phyloP scores from a whole-genome alignment of 2,329 filamentous ascomycete genomes.

The Fusarium setosum region DNA sequence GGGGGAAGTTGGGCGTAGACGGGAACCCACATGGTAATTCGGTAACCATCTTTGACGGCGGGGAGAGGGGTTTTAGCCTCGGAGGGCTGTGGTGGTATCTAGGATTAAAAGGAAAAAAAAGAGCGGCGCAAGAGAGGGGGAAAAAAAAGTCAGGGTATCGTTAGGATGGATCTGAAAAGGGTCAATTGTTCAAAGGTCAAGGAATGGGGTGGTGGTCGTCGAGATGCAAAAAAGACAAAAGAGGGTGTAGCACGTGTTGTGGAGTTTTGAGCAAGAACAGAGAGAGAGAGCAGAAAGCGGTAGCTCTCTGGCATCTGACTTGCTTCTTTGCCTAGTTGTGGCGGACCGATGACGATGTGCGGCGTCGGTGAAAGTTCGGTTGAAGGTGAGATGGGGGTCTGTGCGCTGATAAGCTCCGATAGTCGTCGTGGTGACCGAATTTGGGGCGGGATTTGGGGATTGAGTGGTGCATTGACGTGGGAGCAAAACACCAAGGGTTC shows the following conservation, averaged over 20 bases:
- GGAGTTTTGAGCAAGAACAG: constrained; percentile 2
- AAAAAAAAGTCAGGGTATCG: background rate
- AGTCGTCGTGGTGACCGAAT: constrained; percentile 47
- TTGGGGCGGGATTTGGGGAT: constrained; percentile 5
- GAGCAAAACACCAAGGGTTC: constrained; percentile 17
- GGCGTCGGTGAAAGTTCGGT: constrained; percentile 32
- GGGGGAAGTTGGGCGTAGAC: constrained; percentile 15
- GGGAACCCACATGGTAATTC: constrained; percentile 60
- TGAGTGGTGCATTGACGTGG: background rate
- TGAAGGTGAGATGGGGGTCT: constrained; percentile 1
- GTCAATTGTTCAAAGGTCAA: background rate
- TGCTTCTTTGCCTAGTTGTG: constrained; percentile 29
- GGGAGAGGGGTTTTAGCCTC: constrained; percentile 10
- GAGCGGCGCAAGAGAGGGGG: background rate
- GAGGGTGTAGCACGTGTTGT: constrained; percentile 5
- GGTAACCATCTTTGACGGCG: constrained; percentile 60
- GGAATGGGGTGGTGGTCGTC: background rate
- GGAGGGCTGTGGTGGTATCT: background rate
- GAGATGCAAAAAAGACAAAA: background rate
- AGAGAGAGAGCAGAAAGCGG: background rate
- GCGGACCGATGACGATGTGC: constrained; percentile 42
- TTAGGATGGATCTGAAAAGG: background rate
- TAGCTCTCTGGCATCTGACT: constrained; percentile 25
- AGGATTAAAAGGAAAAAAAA: too few species aligned
- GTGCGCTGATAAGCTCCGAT: constrained; percentile 21